Evolutionary conservation across 2,329 filamentous ascomycete genomes (phyloP), one percentile per base, ranked within the genome.

Genomic region (Fusarium gaditjirri): DNA sequence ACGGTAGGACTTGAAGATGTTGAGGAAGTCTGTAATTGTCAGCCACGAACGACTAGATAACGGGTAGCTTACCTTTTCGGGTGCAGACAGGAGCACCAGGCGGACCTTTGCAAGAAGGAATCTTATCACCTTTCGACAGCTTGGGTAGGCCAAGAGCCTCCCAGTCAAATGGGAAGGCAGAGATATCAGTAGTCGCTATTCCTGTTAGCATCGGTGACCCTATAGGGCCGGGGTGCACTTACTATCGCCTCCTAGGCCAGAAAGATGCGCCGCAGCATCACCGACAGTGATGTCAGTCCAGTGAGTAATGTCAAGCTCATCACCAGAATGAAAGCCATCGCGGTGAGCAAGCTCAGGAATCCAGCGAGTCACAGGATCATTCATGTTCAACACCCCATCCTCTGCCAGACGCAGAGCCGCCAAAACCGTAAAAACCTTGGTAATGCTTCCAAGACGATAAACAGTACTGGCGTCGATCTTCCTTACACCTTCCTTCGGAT

Each of bases 381-480:
- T 21, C 64, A 65, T 65, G 17, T 29, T 59, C 5, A 67, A 29
- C 8, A 36, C 19, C 1, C 52, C 46, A 13, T 47, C 23, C 17
- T 67, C 29, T 1, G 33, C 60, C 1, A 67, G 44, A 1, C 38
- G 25, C 1, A 67, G 9, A 7, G 52, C 64, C 1, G 44, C 61
- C 4, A 67, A 7, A 0, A 67, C 44, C 0, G 64, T 53, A 9
- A 59, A 67, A 0, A 67, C 61, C 13, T 67, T 67, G 14, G 61
- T 38, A 11, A 65, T 64, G 5, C 64, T 67, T 36, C 64, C 52
- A n/a, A 67, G 38, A 19, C 61, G 64, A 27, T 67, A 67, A 4
- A 53, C 29, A 0, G 61, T 67, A 21, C 14, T 38, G 0, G 39
- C 8, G 11, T 52, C 5, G 2, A 67, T 25, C 3, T 42, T 43